phyloP scores from a whole-genome alignment of 2,329 filamentous ascomycete species.

The Cytospora schulzeri region DNA sequence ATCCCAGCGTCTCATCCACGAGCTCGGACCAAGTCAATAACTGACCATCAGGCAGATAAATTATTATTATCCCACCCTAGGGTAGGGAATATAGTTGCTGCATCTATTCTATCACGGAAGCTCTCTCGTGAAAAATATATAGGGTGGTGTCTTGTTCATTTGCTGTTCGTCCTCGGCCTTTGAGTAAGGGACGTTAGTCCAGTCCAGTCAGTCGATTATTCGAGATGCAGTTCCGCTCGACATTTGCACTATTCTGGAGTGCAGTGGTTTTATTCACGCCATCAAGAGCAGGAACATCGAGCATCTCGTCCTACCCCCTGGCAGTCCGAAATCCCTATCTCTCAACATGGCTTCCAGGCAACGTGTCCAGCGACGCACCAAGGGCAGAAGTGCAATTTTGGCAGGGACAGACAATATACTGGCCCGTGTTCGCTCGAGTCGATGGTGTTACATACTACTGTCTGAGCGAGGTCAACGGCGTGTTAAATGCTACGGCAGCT shows the following conservation, averaged over 20 bases:
- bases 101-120: no score
- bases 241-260: conserved; percentile 3
- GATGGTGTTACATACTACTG: conserved; percentile 36
- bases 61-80: not conserved
- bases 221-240: not conserved
- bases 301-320: conserved; percentile 28
- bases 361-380: conserved; percentile 32
- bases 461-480: conserved; percentile 34
- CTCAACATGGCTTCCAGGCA: conserved; percentile 39
- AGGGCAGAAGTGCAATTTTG: conserved; percentile 37
- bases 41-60: not conserved
- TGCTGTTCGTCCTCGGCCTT: no score
- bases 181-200: no score
- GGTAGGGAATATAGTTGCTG: no score
- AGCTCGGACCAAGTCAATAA: not conserved
- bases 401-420: conserved; percentile 37
- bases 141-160: not conserved
- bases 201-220: no score
- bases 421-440: conserved; percentile 38
- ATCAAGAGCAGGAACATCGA: conserved; percentile 2
- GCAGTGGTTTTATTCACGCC: not conserved
- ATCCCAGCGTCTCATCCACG: not conserved
- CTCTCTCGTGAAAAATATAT: not conserved
- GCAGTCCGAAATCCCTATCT: conserved; percentile 38
- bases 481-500: conserved; percentile 28